These are phyloP conservation scores for Volutella citrinella DNA, from an alignment of 2,329 filamentous ascomycete genomes.

Conservation along the genomic window DNA sequence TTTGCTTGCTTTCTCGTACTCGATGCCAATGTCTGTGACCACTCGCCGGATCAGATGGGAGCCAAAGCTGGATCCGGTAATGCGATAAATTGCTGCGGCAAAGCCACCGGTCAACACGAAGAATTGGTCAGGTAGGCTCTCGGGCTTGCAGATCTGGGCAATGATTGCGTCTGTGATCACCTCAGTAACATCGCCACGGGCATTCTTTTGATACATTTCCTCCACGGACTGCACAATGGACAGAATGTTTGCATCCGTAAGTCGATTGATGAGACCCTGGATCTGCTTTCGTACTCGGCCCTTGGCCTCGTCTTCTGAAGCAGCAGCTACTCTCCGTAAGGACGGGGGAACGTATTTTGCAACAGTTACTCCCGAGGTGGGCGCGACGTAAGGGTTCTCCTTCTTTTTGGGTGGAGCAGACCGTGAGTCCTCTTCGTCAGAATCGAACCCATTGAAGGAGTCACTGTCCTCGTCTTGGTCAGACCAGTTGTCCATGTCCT, in stretches of 20 bases:
- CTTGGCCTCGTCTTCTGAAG: constrained; percentile 64
- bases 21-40: constrained; percentile 69
- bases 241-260: constrained; percentile 87
- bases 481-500: constrained; percentile 19
- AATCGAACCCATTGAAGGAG: constrained; percentile 39
- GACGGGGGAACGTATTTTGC: constrained; percentile 90
- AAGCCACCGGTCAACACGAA: constrained; percentile 90
- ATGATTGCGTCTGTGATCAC: constrained; percentile 75
- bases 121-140: constrained; percentile 80
- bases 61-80: constrained; percentile 84
- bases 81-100: constrained; percentile 80
- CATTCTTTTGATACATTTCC: constrained; percentile 76
- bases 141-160: constrained; percentile 74
- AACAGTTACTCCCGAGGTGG: constrained; percentile 44
- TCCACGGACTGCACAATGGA: constrained; percentile 82
- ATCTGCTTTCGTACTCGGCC: constrained; percentile 72
- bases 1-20: constrained; percentile 50
- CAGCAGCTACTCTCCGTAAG: constrained; percentile 60
- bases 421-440: constrained; percentile 28
- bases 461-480: no score
- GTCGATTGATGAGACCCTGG: constrained; percentile 86
- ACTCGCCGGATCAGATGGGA: constrained; percentile 79
- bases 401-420: constrained; percentile 47
- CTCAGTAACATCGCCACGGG: constrained; percentile 84
- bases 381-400: constrained; percentile 90